Base-by-base conservation (phyloP, 2,329 filamentous ascomycete genomes). In the Colletotrichum musae region DNA sequence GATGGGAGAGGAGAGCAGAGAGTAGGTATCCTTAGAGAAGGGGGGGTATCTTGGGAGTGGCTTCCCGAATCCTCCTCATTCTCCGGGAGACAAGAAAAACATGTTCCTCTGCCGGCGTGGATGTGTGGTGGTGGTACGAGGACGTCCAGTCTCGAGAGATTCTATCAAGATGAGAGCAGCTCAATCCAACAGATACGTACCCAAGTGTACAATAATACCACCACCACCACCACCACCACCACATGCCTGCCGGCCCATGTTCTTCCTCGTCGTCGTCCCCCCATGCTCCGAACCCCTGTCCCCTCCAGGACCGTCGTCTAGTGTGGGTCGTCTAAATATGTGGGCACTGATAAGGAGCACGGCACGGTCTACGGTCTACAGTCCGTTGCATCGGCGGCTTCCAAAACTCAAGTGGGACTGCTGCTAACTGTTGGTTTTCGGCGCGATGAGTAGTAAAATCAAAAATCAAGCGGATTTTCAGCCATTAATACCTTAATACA, bases 281-380 rank as follows among this genome's bases (percentile, higher is more conserved):
- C 54, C 41, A 43, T 50, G 47, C 47, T 21, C 47, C 12, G 16
- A 7, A 50, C 47, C 47, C 48, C 48, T 60, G 64, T 36, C 9
- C 32, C 41, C 32, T 51, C 62, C n/a, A 47, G 16, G 28, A 39
- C 13, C 36, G 50, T 43, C 32, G 58, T 43, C 53, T 24, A n/a
- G 36, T 54, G 62, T 67, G 56, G 67, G 56, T 21, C 51, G 24
- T 26, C 18, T 26, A 32, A 60, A 70, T 24, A 66, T 66, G 67
- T 71, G 70, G 67, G 68, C 21, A 70, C 70, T 71, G 70, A 71
- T 71, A 71, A 71, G 70, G 54, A 61, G 18, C 41, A 60, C 50
- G 45, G 43, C 36, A 57, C 6, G 61, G 53, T 32, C 15, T 24
- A 16, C 4, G 21, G 21, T 24, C 21, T 24, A 24, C 18, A 18